Percentiles rank a stretch among this genome's conserved stretches.
These are phyloP conservation scores for Thielaviopsis populi DNA, from an alignment of 2,329 filamentous ascomycete genomes.

Conservation along the genomic window DNA sequence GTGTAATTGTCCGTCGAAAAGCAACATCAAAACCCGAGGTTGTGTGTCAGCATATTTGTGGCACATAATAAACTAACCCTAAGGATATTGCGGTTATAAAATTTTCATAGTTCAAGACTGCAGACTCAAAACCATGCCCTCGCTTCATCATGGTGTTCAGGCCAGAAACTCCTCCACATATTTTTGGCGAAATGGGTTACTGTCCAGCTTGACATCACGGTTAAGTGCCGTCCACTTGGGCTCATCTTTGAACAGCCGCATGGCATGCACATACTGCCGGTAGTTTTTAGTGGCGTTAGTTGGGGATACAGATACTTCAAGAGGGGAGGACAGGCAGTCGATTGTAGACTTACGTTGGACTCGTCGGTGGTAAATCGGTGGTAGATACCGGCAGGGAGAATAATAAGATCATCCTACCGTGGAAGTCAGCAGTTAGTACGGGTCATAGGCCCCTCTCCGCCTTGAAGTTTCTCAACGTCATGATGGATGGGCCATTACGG, in stretches of 20 bases:
- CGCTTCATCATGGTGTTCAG: too few species aligned
- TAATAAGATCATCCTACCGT: constrained; percentile 59
- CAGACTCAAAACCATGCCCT: too few species aligned
- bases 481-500: background rate
- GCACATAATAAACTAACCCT: background rate
- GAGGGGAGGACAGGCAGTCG: background rate
- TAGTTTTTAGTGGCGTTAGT: background rate
- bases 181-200: constrained; percentile 60
- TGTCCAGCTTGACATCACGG: constrained; percentile 59
- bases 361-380: constrained; percentile 93
- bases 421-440: background rate
- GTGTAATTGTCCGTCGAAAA: too few species aligned
- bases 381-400: constrained; percentile 88
- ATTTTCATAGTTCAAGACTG: background rate
- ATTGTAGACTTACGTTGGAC: constrained; percentile 56
- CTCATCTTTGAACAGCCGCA: constrained; percentile 95
- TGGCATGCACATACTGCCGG: constrained; percentile 78
- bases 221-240: constrained; percentile 96
- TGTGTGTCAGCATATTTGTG: background rate
- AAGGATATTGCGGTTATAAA: background rate
- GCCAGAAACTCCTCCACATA: constrained; percentile 40
- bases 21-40: too few species aligned
- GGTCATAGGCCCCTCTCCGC: background rate
- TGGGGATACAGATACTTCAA: background rate
- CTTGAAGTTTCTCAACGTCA: background rate